A percentile compares a stretch with the other conserved stretches of the same genome.
phyloP scores from a whole-genome alignment of 1,139 yeast species.

The Geotrichum cucujoidarum region DNA sequence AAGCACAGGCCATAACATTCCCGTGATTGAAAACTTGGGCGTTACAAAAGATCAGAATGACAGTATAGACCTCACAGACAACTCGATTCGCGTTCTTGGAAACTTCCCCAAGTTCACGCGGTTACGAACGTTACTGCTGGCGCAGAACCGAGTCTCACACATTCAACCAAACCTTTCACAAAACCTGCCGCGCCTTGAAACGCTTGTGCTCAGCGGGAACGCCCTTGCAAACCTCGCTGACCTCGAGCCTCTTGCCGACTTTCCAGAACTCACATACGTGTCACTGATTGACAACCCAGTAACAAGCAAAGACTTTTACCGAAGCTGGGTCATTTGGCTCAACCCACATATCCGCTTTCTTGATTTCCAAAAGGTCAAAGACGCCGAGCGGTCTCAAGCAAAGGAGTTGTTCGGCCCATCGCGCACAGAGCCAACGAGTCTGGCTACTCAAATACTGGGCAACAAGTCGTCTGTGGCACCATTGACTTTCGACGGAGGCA shows the following conservation, averaged over 20 bases:
- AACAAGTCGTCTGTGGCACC: slow-evolving; percentile 20
- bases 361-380: slow-evolving; percentile 62
- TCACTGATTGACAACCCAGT: slow-evolving; percentile 61
- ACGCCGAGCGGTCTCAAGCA: slow-evolving; percentile 49
- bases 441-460: slow-evolving; percentile 32
- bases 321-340: slow-evolving; percentile 56
- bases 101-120: slow-evolving; percentile 47
- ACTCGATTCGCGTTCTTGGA: slow-evolving; percentile 52
- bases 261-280: slow-evolving; percentile 45
- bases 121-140: slow-evolving; percentile 50
- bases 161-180: slow-evolving; percentile 38
- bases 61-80: slow-evolving; percentile 63
- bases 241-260: slow-evolving; percentile 39
- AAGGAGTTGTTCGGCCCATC: slow-evolving; percentile 44
- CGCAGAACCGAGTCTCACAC: slow-evolving; percentile 50
- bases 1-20: slow-evolving; percentile 38
- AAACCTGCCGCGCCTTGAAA: slow-evolving; percentile 44
- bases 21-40: slow-evolving; percentile 43
- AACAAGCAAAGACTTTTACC: slow-evolving; percentile 49
- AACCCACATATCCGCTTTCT: slow-evolving; percentile 59
- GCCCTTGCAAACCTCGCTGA: slow-evolving; percentile 42
- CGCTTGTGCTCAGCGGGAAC: slow-evolving; percentile 53
- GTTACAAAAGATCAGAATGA: slow-evolving; percentile 44
- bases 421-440: slow-evolving; percentile 32
- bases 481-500: slow-evolving; percentile 2